Base-by-base conservation (phyloP, 208 protist species). In the Sergeia podlipaevii region DNA sequence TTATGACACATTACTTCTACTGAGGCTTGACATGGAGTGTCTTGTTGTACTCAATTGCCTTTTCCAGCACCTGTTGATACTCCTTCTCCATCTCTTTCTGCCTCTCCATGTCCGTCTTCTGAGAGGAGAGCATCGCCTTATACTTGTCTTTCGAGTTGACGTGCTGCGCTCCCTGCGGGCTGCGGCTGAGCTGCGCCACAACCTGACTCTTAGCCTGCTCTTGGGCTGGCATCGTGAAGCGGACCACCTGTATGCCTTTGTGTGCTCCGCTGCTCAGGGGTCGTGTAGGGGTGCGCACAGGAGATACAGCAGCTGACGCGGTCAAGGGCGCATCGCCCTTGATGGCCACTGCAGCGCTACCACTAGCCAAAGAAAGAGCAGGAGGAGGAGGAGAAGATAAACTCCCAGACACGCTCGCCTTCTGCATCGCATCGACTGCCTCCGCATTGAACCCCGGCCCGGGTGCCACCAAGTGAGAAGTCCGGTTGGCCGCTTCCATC, bases 131-230 rank as follows among this genome's bases (percentile, higher is more conserved):
- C 27, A 92, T 32, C 7, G 67, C 45, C 3, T 60, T 48, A 39
- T 85, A 87, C 30, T 77, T 80, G 21, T 84, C 81, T 48, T 89
- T 92, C 54, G 23, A 78, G 23, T 67, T 60, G n/a, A 92, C 3
- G 44, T 82, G 71, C 65, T 81, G 72, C 32, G 41, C 34, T 4
- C 80, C 80, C 3, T 63, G 30, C 1, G 60, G 26, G 39, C 66
- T 85, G 30, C 57, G 55, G 27, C 65, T 64, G 27, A 92, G 69
- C 59, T 89, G 85, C 46, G 56, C 61, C 32, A 92, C 67, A n/a
- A 76, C 85, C 44, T 77, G 76, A 27, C 74, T 64, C 51, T 75
- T 66, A 18, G 80, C 85, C 46, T 71, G 56, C 20, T 51, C 39
- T 4, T 80, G 71, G 1, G 43, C 28, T 5, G 85, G 85, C 49